phyloP scores from a whole-genome alignment of 1,284 basidiomycete species.

The Neolentinus lepideus region DNA sequence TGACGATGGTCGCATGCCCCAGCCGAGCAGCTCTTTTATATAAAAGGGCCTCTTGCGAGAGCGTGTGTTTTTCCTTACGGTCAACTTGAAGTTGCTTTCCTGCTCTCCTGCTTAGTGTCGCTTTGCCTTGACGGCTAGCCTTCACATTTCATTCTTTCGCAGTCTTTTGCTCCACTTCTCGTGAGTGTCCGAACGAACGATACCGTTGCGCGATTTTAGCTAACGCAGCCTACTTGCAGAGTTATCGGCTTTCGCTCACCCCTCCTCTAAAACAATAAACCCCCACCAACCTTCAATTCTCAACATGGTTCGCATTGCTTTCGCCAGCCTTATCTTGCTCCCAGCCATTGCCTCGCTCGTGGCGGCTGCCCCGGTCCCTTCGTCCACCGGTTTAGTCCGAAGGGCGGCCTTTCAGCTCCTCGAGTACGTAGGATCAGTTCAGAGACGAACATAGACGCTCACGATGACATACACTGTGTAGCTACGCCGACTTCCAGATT shows the following conservation, averaged over 20 bases:
- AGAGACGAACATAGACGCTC: not conserved
- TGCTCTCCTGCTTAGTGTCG: conserved; percentile 7
- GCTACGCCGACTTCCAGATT: conserved; percentile 39
- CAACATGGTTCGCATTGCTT: not conserved
- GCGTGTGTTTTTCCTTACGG: conserved; percentile 6
- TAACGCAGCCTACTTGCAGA: not conserved
- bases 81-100: conserved; percentile 6
- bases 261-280: not conserved
- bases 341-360: not conserved
- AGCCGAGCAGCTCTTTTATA: conserved; percentile 2
- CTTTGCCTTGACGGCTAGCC: conserved; percentile 1
- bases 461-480: conserved; percentile 8
- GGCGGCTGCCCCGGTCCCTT: conserved; percentile 8
- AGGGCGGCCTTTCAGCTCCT: conserved; percentile 14
- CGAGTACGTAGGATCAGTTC: conserved; percentile 9
- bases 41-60: conserved; percentile 11
- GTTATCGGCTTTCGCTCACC: not conserved
- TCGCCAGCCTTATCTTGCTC: not conserved
- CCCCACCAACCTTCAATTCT: not conserved
- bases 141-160: not conserved
- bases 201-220: not conserved
- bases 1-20: too few relatives aligned
- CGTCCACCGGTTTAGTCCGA: conserved; percentile 6
- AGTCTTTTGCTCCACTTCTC: not conserved
- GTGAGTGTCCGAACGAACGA: not conserved